Conservation (phyloP, 768 basidiomycete genomes). For the Lentinula boryana region DNA sequence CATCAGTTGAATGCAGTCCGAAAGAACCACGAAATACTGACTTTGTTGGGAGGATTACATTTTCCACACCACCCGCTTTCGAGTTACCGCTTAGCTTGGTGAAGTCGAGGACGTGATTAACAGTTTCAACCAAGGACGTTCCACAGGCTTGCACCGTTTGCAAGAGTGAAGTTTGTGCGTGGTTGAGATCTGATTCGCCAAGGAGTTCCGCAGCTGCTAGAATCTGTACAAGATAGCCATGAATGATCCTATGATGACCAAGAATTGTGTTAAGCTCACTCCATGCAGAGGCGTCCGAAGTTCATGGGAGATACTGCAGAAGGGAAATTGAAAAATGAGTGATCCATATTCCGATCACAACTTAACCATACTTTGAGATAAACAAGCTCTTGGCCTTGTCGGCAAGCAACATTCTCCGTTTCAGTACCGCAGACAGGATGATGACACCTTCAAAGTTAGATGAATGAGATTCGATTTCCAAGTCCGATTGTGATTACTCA, state of each 20-base stretch:
- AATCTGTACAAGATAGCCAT: slow-evolving; percentile 40
- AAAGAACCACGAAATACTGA: slow-evolving; percentile 24
- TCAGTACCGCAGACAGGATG: slow-evolving; percentile 87
- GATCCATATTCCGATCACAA: background rate
- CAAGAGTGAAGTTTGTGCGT: slow-evolving; percentile 79
- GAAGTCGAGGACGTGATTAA: slow-evolving; percentile 95
- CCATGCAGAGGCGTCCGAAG: slow-evolving; percentile 89
- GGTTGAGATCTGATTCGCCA: slow-evolving; percentile 73
- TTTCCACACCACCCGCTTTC: slow-evolving; percentile 73
- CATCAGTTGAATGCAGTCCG: slow-evolving; percentile 16
- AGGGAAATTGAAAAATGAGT: background rate
- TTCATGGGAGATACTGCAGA: slow-evolving; percentile 55
- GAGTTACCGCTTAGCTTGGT: slow-evolving; percentile 88
- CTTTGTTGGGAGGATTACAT: slow-evolving; percentile 65
- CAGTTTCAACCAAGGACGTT: slow-evolving; percentile 92
- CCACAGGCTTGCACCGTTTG: slow-evolving; percentile 94
- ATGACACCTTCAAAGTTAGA: slow-evolving; percentile 59
- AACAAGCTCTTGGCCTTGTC: slow-evolving; percentile 92
- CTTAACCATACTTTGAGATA: slow-evolving; percentile 70
- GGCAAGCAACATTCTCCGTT: slow-evolving; percentile 88
- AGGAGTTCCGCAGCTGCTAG: slow-evolving; percentile 90
- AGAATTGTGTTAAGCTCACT: slow-evolving; percentile 29
- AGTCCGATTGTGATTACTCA: slow-evolving; percentile 16
- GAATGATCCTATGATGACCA: background rate
- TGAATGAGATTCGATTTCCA: background rate